Conservation (phyloP, 2,329 filamentous ascomycete genomes). For the Diaporthe velutina region DNA sequence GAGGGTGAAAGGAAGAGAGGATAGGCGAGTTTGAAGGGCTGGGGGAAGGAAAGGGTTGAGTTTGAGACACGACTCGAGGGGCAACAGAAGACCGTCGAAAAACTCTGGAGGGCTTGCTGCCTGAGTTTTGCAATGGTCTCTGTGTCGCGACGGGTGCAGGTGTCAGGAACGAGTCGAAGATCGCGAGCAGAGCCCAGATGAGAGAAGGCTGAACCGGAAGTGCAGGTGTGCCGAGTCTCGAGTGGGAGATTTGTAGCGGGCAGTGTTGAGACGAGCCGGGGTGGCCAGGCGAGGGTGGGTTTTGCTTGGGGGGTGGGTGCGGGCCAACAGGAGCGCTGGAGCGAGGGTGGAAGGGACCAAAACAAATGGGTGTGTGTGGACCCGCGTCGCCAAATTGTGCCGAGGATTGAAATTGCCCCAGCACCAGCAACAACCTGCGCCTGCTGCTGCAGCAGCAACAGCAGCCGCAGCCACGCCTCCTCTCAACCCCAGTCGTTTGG, state of each 20-base stretch:
- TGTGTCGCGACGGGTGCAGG: slow-evolving; percentile 34
- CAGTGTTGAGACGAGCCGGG: slow-evolving; percentile 33
- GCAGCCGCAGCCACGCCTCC: slow-evolving; percentile 33
- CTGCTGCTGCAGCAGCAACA: slow-evolving; percentile 10
- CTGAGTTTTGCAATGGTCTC: slow-evolving; percentile 35
- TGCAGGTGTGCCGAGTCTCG: slow-evolving; percentile 39
- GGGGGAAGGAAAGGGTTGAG: slow-evolving; percentile 6
- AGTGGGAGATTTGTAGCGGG: slow-evolving; percentile 38
- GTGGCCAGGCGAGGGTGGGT: slow-evolving; percentile 30
- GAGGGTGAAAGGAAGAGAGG: not conserved
- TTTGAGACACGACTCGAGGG: slow-evolving; percentile 40
- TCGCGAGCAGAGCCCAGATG: slow-evolving; percentile 33
- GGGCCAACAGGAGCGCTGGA: slow-evolving; percentile 28
- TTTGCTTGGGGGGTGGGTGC: slow-evolving; percentile 17
- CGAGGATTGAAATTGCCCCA: slow-evolving; percentile 39
- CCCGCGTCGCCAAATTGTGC: slow-evolving; percentile 38
- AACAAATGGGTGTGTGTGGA: slow-evolving; percentile 39
- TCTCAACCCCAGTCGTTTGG: slow-evolving; percentile 6
- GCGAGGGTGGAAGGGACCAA: slow-evolving; percentile 34
- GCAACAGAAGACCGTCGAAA: slow-evolving; percentile 30
- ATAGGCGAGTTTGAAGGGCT: slow-evolving; percentile 8
- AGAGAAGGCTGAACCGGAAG: slow-evolving; percentile 32
- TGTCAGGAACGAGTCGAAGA: slow-evolving; percentile 33
- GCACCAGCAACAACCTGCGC: slow-evolving; percentile 19
- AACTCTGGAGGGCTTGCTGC: slow-evolving; percentile 25